A percentile compares a stretch with the other conserved stretches of the same genome.
These are phyloP conservation scores for Curvularia eragrostidis DNA, from an alignment of 2,329 filamentous ascomycete genomes.

Conservation along the genomic window DNA sequence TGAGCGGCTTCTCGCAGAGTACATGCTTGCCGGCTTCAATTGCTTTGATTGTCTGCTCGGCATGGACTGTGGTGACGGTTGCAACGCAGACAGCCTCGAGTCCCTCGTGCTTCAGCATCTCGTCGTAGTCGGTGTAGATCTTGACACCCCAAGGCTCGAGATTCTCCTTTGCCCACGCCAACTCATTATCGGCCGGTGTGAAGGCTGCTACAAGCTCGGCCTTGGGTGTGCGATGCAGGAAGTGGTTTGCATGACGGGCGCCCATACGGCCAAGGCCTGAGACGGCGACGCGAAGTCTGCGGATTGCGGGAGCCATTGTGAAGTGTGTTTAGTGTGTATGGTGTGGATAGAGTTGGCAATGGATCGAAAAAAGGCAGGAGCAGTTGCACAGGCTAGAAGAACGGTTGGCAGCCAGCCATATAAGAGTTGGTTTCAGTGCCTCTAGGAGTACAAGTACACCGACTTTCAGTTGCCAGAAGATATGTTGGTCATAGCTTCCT, in stretches of 20 bases:
- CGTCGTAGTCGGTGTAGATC: slow-evolving; percentile 62
- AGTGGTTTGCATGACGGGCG: slow-evolving; percentile 57
- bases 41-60: slow-evolving; percentile 63
- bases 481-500: slow-evolving; percentile 31
- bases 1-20: slow-evolving; percentile 66
- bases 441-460: neutral
- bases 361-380: neutral
- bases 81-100: slow-evolving; percentile 64
- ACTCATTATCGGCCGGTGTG: slow-evolving; percentile 52
- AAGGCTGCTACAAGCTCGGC: slow-evolving; percentile 58
- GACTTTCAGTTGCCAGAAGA: slow-evolving; percentile 10
- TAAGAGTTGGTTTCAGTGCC: neutral
- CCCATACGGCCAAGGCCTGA: slow-evolving; percentile 60
- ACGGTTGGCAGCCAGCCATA: neutral
- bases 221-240: slow-evolving; percentile 55
- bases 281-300: slow-evolving; percentile 54
- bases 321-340: slow-evolving; percentile 7
- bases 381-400: neutral
- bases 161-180: slow-evolving; percentile 58
- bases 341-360: neutral
- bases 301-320: slow-evolving; percentile 41
- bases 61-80: slow-evolving; percentile 63
- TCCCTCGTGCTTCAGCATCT: slow-evolving; percentile 63
- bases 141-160: slow-evolving; percentile 61
- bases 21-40: slow-evolving; percentile 64